Percentiles rank a stretch among this genome's conserved stretches.
phyloP scores from a whole-genome alignment of 2,329 filamentous ascomycete species.

The Tolypocladium album region DNA sequence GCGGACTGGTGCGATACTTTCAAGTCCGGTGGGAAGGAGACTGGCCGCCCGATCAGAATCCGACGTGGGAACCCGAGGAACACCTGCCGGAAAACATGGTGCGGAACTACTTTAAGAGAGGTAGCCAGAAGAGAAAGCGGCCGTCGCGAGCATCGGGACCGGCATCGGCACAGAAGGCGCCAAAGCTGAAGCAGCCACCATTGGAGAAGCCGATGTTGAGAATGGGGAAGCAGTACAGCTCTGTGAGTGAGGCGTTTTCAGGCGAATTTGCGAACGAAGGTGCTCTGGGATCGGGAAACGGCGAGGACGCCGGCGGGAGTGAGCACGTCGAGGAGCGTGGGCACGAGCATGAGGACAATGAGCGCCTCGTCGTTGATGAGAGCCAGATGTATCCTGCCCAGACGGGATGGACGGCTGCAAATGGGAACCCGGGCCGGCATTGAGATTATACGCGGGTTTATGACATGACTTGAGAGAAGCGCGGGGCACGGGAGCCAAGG shows the following conservation, averaged over 20 bases:
- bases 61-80: constrained; percentile 46
- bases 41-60: constrained; percentile 45
- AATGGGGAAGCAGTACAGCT: constrained; percentile 9
- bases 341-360: background rate
- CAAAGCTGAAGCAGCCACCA: background rate
- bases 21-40: constrained; percentile 45
- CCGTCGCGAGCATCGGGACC: background rate
- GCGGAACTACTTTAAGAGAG: constrained; percentile 24
- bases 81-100: constrained; percentile 35
- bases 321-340: background rate
- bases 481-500: background rate
- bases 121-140: constrained; percentile 9
- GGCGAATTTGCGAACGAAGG: constrained; percentile 6
- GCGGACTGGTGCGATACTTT: constrained; percentile 30
- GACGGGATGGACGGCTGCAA: background rate
- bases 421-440: background rate
- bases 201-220: background rate
- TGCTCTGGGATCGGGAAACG: background rate
- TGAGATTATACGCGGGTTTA: background rate
- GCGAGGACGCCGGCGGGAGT: background rate
- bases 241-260: constrained; percentile 19
- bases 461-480: background rate
- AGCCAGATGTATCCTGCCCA: background rate
- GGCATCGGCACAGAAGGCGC: background rate
- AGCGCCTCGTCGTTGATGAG: background rate